Conservation (phyloP, 257 asterid species). For the Cruciata laevipes region DNA sequence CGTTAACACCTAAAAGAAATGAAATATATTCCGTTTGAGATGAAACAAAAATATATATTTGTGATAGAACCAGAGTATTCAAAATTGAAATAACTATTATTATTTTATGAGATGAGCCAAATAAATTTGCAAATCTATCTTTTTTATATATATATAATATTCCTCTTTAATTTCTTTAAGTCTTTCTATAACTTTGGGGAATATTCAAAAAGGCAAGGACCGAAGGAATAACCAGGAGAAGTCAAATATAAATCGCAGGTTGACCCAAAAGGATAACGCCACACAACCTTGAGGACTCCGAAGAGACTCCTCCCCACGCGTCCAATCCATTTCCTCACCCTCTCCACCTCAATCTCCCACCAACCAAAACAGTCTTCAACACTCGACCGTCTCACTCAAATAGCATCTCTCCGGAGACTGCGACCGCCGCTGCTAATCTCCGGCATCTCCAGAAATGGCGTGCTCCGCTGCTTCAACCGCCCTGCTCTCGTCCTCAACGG, state of each 20-base stretch:
- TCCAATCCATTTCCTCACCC: conserved; percentile 8
- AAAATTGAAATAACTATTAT: no score
- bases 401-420: background rate
- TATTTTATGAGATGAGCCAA: no score
- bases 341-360: background rate
- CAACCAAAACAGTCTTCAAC: conserved; percentile 5
- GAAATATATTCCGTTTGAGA: no score
- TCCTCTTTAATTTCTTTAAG: no score
- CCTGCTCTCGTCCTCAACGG: conserved; percentile 37
- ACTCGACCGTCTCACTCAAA: background rate
- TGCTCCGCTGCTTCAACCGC: conserved; percentile 53
- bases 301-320: background rate
- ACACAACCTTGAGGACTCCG: background rate
- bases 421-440: background rate
- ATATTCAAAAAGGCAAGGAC: no score
- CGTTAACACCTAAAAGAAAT: no score
- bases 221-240: no score
- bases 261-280: conserved; percentile 4
- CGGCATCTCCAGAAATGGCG: conserved; percentile 35
- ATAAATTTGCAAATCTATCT: no score
- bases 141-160: no score
- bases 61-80: no score
- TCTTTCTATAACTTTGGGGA: no score
- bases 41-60: no score
- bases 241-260: background rate